Evolutionary conservation across 2,329 filamentous ascomycete genomes (phyloP), one percentile per base, ranked within the genome.

Genomic region (Sclerotiophoma versabilis): DNA sequence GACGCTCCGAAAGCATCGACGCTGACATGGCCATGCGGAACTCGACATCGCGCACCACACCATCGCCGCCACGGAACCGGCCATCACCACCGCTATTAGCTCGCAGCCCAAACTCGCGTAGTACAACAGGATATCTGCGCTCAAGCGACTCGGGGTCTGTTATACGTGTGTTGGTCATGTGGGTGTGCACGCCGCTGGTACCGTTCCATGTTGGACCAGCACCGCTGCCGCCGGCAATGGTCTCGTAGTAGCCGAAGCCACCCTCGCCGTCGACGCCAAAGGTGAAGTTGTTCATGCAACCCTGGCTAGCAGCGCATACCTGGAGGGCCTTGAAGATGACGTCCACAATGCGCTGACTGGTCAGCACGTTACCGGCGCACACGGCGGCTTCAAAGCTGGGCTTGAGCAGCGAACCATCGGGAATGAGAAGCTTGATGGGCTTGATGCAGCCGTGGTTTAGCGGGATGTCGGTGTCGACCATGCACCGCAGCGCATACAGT

Each of bases 401-500:
- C 17, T 68, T 69, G 4, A 78, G 66, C 17, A 77, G 59, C 1
- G 66, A 68, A 7, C 65, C 63, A 5, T 57, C 48, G 3, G 76
- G 76, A 1, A 76, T 66, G 19, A 56, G 46, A 22, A 78, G 66
- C 22, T 69, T 60, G 12, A 76, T 70, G 0, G 76, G 75, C 2
- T 63, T 51, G 5, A 78, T 60, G 38, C 75, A 77, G 19, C 76
- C 76, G 54, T 78, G 69, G 56, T 78, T 78, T 1, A 78, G 64
- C 0, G 76, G 76, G 5, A 78, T 75, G 19, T 77, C 74, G 0
- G 57, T 33, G 23, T 65, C 60, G 15, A 77, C 60, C 1, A 78
- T 60, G 15, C 70, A 25, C 10, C 51, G 69, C 12, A 78, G 62
- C n/a, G 61, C 66, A 49, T 77, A 78, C 48, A 78, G 76, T 36